Base-by-base conservation (phyloP, 257 asterid genomes). In the Plantago ovata region DNA sequence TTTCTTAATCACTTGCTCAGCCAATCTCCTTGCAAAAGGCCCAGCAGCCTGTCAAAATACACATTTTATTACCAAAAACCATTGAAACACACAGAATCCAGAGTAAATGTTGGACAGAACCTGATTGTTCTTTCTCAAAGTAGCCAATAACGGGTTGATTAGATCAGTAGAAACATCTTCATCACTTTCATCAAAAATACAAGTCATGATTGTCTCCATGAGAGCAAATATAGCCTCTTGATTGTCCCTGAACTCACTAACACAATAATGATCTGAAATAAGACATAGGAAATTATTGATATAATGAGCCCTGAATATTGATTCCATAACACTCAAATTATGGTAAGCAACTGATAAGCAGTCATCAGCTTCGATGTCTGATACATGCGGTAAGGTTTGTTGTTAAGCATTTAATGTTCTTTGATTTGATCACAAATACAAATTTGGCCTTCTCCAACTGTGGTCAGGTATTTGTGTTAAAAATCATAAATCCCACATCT, bases 181-280 rank as follows among this genome's bases (percentile, higher is more conserved):
- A n/a, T n/a, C n/a, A 3, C 36, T 3, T 81, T 93, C 99, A 64
- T 89, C 99, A 53, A 93, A 56, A 56, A 89, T 79, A 70, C 86
- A 86, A 36, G 78, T 79, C 99, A 93, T 93, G 62, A 93, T 83
- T 41, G 94, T 73, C 84, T 77, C 94, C 99, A 93, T 93, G 58
- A 86, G 84, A 63, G 86, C 45, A 77, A 82, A 82, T 58, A 93
- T 73, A 56, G 21, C 68, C 33, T 75, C 84, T 44, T 93, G 99
- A 80, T 75, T 42, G 57, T 51, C 92, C 63, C 99, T 93, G 90
- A 44, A 68, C 69, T 69, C 16, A 67, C 61, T 22, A 70, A 46
- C 61, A 62, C 16, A 70, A 60, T 60, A 52, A 28, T 28, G 7
- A 28, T 1, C n/a, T n/a, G n/a, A n/a, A n/a, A n/a, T n/a, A n/a